phyloP scores from a whole-genome alignment of 1,139 yeast genomes.

The Hyphopichia khmerensis region DNA sequence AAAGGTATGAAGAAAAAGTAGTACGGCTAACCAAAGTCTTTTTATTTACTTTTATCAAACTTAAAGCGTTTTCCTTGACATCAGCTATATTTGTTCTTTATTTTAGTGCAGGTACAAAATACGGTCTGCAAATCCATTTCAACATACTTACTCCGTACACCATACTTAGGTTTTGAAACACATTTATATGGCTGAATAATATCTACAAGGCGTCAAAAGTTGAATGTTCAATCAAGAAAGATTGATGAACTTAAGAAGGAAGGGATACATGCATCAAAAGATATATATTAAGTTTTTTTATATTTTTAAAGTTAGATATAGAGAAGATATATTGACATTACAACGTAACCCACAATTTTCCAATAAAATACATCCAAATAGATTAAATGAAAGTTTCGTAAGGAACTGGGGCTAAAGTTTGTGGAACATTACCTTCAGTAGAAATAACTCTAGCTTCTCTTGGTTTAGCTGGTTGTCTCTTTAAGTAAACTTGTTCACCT shows the following conservation, averaged over 20 bases:
- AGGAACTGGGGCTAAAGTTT: slow-evolving; percentile 98
- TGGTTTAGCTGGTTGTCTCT: slow-evolving; percentile 99
- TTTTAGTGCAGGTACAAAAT: not conserved
- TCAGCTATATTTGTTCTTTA: not conserved
- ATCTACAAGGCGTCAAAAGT: too few relatives aligned
- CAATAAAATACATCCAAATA: slow-evolving; percentile 8
- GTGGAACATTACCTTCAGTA: slow-evolving; percentile 80
- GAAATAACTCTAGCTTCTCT: slow-evolving; percentile 86
- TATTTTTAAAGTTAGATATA: slow-evolving; percentile 3
- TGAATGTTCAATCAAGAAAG: too few relatives aligned
- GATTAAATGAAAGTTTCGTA: slow-evolving; percentile 98
- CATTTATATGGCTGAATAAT: too few relatives aligned
- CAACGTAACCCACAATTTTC: slow-evolving; percentile 4
- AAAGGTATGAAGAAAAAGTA: too few relatives aligned
- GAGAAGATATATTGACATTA: slow-evolving; percentile 5
- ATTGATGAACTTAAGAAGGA: not conserved
- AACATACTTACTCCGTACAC: too few relatives aligned
- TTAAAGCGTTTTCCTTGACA: not conserved
- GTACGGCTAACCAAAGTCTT: too few relatives aligned
- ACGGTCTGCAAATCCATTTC: too few relatives aligned
- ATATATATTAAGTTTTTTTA: slow-evolving; percentile 2
- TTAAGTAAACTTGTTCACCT: slow-evolving; percentile 88
- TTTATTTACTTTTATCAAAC: too few relatives aligned
- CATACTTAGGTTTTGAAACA: not conserved
- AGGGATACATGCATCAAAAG: not conserved